These are phyloP conservation scores for Dothidotthia symphoricarpi DNA, from an alignment of 2,329 filamentous ascomycete species.

Conservation along the genomic window DNA sequence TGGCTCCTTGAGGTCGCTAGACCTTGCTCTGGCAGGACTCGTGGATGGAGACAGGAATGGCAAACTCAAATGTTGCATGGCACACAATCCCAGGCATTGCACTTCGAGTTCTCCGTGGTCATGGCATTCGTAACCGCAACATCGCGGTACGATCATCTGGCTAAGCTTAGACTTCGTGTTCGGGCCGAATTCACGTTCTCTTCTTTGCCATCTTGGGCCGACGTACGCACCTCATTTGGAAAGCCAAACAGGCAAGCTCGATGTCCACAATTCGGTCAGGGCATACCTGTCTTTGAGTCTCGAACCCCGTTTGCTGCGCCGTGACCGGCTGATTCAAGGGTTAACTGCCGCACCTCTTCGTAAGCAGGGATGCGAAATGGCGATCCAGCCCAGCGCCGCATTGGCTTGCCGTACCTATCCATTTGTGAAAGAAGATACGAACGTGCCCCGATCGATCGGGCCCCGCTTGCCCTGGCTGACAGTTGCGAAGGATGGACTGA, in stretches of 20 bases:
- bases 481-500: constrained; percentile 5
- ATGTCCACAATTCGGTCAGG: constrained; percentile 19
- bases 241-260: constrained; percentile 19
- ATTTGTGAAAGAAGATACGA: constrained; percentile 9
- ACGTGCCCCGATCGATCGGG: constrained; percentile 4
- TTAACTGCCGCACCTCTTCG: constrained; percentile 14
- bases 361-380: constrained; percentile 11
- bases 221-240: constrained; percentile 20
- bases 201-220: constrained; percentile 27
- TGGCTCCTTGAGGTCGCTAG: too few species aligned
- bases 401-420: constrained; percentile 12
- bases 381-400: constrained; percentile 14
- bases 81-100: constrained; percentile 15
- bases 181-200: constrained; percentile 34
- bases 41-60: constrained; percentile 3
- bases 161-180: constrained; percentile 23
- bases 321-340: constrained; percentile 11
- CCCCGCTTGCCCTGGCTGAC: constrained; percentile 13
- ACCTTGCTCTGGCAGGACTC: too few species aligned
- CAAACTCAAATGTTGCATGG: constrained; percentile 22
- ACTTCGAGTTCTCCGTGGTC: constrained; percentile 10
- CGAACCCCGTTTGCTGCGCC: constrained; percentile 22
- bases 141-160: constrained; percentile 23
- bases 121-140: constrained; percentile 22
- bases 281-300: constrained; percentile 22